phyloP scores from a whole-genome alignment of 257 asterid species.

The Primulina huaijiensis region DNA sequence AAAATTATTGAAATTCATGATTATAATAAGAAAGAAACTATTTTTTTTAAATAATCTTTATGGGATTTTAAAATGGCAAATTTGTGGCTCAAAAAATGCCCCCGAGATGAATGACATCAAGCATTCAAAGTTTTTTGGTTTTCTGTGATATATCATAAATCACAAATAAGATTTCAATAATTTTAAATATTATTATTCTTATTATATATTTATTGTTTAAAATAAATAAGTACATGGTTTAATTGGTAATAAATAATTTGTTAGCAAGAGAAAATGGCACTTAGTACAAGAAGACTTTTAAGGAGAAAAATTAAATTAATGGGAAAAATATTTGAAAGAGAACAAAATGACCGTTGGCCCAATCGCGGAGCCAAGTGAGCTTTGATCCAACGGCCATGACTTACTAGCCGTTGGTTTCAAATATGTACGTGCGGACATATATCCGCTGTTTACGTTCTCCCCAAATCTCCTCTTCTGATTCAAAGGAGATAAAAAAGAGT shows the following conservation, averaged over 20 bases:
- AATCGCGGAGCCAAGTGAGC: constrained; percentile 32
- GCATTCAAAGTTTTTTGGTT: not conserved
- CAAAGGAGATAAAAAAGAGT: not conserved
- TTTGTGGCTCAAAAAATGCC: not conserved
- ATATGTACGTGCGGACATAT: constrained; percentile 31
- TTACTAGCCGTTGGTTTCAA: constrained; percentile 69
- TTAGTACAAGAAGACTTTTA: not conserved
- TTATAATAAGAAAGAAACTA: too few relatives aligned
- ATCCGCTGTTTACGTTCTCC: constrained; percentile 34
- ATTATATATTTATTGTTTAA: too few relatives aligned
- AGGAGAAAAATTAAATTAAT: not conserved
- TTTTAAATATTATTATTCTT: too few relatives aligned
- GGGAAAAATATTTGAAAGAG: not conserved
- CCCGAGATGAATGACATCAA: not conserved
- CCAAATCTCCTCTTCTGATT: not conserved
- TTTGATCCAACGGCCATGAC: constrained; percentile 41
- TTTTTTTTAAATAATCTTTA: too few relatives aligned
- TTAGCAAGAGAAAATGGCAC: not conserved
- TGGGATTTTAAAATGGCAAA: not conserved
- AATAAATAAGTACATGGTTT: too few relatives aligned
- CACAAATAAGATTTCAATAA: too few relatives aligned
- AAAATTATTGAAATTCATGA: too few relatives aligned
- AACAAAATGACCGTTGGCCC: constrained; percentile 33
- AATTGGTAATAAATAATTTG: not conserved
- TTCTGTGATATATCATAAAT: too few relatives aligned